Evolutionary conservation across 2,329 filamentous ascomycete genomes (phyloP).

Genomic region (Esteya vermicola): DNA sequence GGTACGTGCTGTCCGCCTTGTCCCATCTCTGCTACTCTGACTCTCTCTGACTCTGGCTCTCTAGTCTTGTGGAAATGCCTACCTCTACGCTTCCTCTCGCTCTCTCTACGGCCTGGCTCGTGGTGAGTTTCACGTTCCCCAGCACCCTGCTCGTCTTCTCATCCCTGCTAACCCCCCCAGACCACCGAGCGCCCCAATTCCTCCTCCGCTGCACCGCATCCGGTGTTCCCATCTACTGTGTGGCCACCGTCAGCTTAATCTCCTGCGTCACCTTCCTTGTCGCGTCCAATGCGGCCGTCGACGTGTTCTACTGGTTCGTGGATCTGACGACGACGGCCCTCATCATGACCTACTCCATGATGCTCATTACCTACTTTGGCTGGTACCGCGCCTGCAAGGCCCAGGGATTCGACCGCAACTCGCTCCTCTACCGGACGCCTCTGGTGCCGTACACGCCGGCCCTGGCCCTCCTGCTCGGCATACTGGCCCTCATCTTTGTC

Average conservation of each 20-base stretch:
- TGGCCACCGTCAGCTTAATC: constrained; percentile 20
- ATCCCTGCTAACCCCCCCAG: constrained; percentile 12
- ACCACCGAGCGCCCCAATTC: constrained; percentile 24
- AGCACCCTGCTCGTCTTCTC: too few species aligned
- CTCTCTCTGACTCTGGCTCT: not conserved
- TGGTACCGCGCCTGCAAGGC: constrained; percentile 21
- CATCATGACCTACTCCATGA: constrained; percentile 25
- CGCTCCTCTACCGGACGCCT: constrained; percentile 21
- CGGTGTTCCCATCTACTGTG: constrained; percentile 24
- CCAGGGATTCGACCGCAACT: constrained; percentile 17
- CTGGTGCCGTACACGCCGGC: constrained; percentile 23
- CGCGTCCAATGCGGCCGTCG: constrained; percentile 18
- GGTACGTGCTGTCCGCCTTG: too few species aligned
- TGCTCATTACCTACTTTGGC: constrained; percentile 21
- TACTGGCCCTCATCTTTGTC: constrained; percentile 20
- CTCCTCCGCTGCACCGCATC: constrained; percentile 15
- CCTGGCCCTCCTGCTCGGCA: constrained; percentile 9
- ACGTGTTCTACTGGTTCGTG: constrained; percentile 26
- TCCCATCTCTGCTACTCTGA: too few species aligned
- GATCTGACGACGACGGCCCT: constrained; percentile 26
- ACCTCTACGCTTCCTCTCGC: constrained; percentile 30
- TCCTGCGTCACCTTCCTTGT: constrained; percentile 24
- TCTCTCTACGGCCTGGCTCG: constrained; percentile 20
- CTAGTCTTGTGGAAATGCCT: constrained; percentile 38
- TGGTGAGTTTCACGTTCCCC: too few species aligned